Percentiles rank a stretch among this genome's conserved stretches.
phyloP scores from a whole-genome alignment of 345 rosid genomes.

The Corchorus capsularis region DNA sequence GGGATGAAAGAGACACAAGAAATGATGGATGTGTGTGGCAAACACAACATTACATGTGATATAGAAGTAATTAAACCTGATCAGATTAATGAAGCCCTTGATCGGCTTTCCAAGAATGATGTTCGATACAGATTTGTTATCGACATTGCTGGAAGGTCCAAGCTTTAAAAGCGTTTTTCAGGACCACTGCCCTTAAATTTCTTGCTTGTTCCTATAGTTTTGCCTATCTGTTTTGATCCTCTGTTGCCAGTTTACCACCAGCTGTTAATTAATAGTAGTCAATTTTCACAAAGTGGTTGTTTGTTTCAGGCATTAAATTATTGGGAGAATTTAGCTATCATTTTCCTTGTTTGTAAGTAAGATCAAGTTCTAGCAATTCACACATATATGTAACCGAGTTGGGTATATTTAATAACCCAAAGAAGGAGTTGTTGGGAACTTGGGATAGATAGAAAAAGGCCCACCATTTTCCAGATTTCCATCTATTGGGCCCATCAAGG shows the following conservation, averaged over 20 bases:
- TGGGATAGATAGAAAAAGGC: too few species aligned
- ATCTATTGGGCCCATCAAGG: not conserved
- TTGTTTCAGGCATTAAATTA: not conserved
- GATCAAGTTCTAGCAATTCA: not conserved
- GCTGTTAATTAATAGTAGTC: not conserved
- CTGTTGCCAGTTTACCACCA: not conserved
- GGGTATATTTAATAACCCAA: too few species aligned
- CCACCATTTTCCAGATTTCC: not conserved
- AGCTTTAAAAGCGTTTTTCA: constrained; percentile 12
- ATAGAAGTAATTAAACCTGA: constrained; percentile 45
- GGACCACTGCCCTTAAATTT: not conserved
- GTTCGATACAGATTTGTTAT: constrained; percentile 69
- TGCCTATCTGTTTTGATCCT: not conserved
- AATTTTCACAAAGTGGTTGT: not conserved
- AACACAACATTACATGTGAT: constrained; percentile 52
- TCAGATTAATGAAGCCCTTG: constrained; percentile 47
- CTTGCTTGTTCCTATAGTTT: not conserved
- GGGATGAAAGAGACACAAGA: constrained; percentile 58
- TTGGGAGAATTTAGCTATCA: not conserved
- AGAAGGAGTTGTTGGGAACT: too few species aligned
- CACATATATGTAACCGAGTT: too few species aligned
- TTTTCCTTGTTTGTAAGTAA: not conserved
- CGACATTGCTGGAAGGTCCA: constrained; percentile 44
- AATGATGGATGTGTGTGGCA: constrained; percentile 58
- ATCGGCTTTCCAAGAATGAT: constrained; percentile 54